phyloP scores from a whole-genome alignment of 805 yeast genomes.

The Pichia ethanolica region DNA sequence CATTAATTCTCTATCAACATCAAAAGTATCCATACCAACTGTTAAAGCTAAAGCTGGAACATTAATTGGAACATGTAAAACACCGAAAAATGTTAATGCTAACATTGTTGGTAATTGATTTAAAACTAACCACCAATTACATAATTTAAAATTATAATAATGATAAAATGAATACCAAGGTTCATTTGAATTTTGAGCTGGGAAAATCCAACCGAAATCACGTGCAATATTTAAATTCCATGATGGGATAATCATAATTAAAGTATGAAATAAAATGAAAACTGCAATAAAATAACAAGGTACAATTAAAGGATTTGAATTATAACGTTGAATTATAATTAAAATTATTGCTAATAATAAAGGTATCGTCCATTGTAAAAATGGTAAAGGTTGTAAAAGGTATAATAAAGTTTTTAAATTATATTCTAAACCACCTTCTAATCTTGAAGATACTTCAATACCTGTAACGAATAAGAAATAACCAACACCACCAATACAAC shows the following conservation, averaged over 20 bases:
- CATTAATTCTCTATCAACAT: slow-evolving; percentile 86
- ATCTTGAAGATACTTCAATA: slow-evolving; percentile 78
- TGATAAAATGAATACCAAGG: slow-evolving; percentile 91
- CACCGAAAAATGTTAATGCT: slow-evolving; percentile 92
- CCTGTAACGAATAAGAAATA: slow-evolving; percentile 88
- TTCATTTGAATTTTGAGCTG: slow-evolving; percentile 50
- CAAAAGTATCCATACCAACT: slow-evolving; percentile 74
- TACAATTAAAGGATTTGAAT: slow-evolving; percentile 61
- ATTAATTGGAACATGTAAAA: slow-evolving; percentile 93
- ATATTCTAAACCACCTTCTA: slow-evolving; percentile 68
- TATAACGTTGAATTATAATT: slow-evolving; percentile 50
- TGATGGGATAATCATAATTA: slow-evolving; percentile 57
- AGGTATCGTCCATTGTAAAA: slow-evolving; percentile 69
- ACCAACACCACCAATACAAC: slow-evolving; percentile 98
- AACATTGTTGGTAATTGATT: slow-evolving; percentile 85
- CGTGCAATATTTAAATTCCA: slow-evolving; percentile 59
- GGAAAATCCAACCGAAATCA: slow-evolving; percentile 78
- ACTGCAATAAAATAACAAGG: slow-evolving; percentile 75
- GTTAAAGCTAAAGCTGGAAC: slow-evolving; percentile 96
- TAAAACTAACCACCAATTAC: slow-evolving; percentile 66
- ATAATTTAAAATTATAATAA: slow-evolving; percentile 58
- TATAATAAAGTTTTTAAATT: slow-evolving; percentile 46
- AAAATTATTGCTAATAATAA: slow-evolving; percentile 53
- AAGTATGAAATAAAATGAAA: slow-evolving; percentile 59
- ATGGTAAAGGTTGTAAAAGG: slow-evolving; percentile 34